Conservation (phyloP, 768 basidiomycete species). For the Stropharia rugosoannulata region DNA sequence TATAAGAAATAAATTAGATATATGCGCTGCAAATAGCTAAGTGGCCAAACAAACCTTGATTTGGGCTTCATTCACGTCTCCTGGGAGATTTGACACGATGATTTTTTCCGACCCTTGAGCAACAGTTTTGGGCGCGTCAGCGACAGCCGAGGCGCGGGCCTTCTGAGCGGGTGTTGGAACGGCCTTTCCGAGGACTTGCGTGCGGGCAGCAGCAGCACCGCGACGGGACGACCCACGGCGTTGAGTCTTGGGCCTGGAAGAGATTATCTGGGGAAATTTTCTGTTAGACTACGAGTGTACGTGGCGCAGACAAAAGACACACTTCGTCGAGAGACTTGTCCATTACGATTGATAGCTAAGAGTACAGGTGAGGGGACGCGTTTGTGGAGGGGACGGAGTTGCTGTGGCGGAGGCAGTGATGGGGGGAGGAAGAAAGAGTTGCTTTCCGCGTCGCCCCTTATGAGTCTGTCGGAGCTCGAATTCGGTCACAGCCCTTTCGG, state of each 20-base stretch:
- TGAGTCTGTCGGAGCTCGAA: slow-evolving; percentile 41
- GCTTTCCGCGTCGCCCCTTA: slow-evolving; percentile 17
- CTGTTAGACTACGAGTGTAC: slow-evolving; percentile 19
- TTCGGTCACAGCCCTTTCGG: slow-evolving; percentile 19
- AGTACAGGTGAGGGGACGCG: slow-evolving; percentile 11
- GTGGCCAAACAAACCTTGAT: slow-evolving; percentile 67
- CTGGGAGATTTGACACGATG: slow-evolving; percentile 91
- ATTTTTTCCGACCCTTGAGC: slow-evolving; percentile 77
- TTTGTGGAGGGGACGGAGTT: slow-evolving; percentile 13
- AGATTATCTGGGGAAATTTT: slow-evolving; percentile 55
- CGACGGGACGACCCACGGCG: slow-evolving; percentile 33
- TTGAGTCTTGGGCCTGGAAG: slow-evolving; percentile 53
- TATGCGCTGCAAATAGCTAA: not conserved
- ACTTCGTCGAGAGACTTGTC: slow-evolving; percentile 88
- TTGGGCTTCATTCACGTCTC: slow-evolving; percentile 90
- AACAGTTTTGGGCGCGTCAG: slow-evolving; percentile 39
- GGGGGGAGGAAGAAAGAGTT: slow-evolving; percentile 33
- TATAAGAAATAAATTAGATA: slow-evolving; percentile 27
- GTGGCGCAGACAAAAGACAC: slow-evolving; percentile 27
- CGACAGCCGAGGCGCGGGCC: slow-evolving; percentile 46
- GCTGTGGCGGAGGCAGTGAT: slow-evolving; percentile 30
- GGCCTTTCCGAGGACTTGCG: slow-evolving; percentile 60
- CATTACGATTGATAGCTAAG: slow-evolving; percentile 39
- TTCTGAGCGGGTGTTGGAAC: slow-evolving; percentile 47
- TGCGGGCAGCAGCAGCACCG: slow-evolving; percentile 46